Evolutionary conservation across 352 stramenopile species (phyloP).

Genomic region (Peronospora destructor): DNA sequence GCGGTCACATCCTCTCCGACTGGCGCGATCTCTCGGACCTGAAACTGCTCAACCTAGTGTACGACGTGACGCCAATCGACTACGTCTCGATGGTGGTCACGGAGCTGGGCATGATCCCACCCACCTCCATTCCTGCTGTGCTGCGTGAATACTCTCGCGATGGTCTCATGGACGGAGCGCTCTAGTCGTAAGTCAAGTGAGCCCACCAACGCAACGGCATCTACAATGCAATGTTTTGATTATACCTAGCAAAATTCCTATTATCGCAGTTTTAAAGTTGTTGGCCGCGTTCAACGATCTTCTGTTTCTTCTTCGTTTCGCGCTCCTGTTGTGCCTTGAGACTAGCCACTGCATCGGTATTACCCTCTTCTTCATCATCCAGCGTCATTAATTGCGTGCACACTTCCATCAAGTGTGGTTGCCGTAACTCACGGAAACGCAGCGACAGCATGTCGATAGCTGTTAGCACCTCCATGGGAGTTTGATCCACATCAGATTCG

Average conservation of each 20-base stretch:
- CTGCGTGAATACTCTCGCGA: slow-evolving; percentile 90
- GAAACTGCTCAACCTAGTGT: slow-evolving; percentile 85
- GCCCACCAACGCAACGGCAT: slow-evolving; percentile 1
- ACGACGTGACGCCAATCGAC: slow-evolving; percentile 94
- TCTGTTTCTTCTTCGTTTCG: slow-evolving; percentile 20
- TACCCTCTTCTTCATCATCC: slow-evolving; percentile 34
- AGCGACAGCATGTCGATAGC: slow-evolving; percentile 76
- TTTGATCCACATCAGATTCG: slow-evolving; percentile 10
- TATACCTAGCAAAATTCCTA: slow-evolving; percentile 4
- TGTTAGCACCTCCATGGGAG: slow-evolving; percentile 43
- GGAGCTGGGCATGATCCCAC: slow-evolving; percentile 96
- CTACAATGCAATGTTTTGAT: slow-evolving; percentile 16
- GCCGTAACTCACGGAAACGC: slow-evolving; percentile 51
- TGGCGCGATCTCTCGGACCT: slow-evolving; percentile 70
- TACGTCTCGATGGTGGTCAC: slow-evolving; percentile 97
- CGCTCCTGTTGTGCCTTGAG: slow-evolving; percentile 16
- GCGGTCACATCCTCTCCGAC: slow-evolving; percentile 67
- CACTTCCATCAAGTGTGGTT: slow-evolving; percentile 57
- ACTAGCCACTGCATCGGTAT: slow-evolving; percentile 12
- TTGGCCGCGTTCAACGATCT: slow-evolving; percentile 15
- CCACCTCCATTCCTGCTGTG: slow-evolving; percentile 94
- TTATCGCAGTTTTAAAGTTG: slow-evolving; percentile 6
- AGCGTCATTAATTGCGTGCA: slow-evolving; percentile 50
- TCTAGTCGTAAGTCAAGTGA: slow-evolving; percentile 18
- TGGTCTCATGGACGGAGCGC: slow-evolving; percentile 38